Conservation (phyloP, 345 rosid genomes). For the Eucalyptus pauciflora region DNA sequence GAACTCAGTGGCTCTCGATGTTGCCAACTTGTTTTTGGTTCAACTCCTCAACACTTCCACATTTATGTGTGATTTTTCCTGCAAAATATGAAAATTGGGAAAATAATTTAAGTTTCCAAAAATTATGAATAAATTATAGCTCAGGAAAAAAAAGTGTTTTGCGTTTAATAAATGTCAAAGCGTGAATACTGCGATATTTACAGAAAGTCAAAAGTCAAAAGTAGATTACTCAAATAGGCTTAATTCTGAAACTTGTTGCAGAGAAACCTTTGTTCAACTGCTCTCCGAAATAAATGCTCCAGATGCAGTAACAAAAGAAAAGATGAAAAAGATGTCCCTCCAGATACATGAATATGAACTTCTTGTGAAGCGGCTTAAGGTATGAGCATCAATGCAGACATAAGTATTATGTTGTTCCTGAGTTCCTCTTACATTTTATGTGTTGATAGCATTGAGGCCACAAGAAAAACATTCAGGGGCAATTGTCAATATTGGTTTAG, state of each 20-base stretch:
- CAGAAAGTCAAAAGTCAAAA: neutral
- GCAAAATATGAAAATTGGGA: neutral
- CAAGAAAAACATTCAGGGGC: neutral
- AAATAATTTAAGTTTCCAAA: neutral
- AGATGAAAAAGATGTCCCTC: constrained; percentile 28
- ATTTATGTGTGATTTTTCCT: neutral
- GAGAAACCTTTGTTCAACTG: constrained; percentile 22
- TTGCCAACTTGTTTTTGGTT: neutral
- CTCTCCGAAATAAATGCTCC: constrained; percentile 17
- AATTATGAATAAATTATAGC: neutral
- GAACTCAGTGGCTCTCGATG: neutral
- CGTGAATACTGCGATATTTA: neutral
- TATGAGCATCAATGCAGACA: neutral
- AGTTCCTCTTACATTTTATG: neutral
- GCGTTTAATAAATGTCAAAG: neutral
- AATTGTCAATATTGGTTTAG: neutral
- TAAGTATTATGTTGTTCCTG: neutral
- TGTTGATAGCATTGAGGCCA: neutral
- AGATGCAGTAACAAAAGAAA: constrained; percentile 18
- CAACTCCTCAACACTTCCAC: neutral
- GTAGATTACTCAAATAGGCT: neutral
- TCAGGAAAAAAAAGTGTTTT: neutral
- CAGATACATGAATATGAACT: constrained; percentile 46
- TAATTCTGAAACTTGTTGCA: neutral
- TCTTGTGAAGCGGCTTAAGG: constrained; percentile 58